A percentile compares a stretch with the other conserved stretches of the same genome.
Evolutionary conservation across 225 moss, liverwort and hornwort species (phyloP).

Genomic region (Climacium dendroides): DNA sequence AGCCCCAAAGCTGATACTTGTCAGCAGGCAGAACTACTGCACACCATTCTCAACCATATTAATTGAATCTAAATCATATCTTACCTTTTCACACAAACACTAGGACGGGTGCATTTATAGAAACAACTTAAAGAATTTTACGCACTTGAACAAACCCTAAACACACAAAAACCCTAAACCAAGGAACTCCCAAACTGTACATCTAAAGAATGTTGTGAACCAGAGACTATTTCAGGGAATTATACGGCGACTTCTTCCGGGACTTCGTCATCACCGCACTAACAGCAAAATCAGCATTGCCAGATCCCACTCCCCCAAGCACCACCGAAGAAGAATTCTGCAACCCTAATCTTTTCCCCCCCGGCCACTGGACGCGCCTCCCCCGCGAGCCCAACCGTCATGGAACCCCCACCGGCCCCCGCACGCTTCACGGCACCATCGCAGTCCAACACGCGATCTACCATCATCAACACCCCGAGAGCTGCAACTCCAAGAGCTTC

Average conservation of each 20-base stretch:
- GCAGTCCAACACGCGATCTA: conserved; percentile 11
- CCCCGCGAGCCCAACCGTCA: background rate
- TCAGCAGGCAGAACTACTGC: background rate
- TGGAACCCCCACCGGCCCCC: background rate
- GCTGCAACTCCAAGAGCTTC: background rate
- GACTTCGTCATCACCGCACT: background rate
- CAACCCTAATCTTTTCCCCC: background rate
- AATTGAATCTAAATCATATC: background rate
- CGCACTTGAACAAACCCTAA: background rate
- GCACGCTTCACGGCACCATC: conserved; percentile 8
- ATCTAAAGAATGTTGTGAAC: background rate
- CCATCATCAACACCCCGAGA: conserved; percentile 17
- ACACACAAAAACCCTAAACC: background rate
- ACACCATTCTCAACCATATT: background rate
- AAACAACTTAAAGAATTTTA: background rate
- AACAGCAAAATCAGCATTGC: background rate
- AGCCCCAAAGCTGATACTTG: background rate
- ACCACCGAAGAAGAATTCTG: background rate
- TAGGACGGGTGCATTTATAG: background rate
- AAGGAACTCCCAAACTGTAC: background rate
- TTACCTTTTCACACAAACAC: background rate
- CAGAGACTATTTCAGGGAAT: conserved; percentile 2
- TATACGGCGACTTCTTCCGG: background rate
- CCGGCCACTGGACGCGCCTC: conserved; percentile 3
- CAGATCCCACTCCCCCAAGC: background rate